Conservation (phyloP, 2,329 filamentous ascomycete species). For the Nothophaeocryptopus gaeumannii region DNA sequence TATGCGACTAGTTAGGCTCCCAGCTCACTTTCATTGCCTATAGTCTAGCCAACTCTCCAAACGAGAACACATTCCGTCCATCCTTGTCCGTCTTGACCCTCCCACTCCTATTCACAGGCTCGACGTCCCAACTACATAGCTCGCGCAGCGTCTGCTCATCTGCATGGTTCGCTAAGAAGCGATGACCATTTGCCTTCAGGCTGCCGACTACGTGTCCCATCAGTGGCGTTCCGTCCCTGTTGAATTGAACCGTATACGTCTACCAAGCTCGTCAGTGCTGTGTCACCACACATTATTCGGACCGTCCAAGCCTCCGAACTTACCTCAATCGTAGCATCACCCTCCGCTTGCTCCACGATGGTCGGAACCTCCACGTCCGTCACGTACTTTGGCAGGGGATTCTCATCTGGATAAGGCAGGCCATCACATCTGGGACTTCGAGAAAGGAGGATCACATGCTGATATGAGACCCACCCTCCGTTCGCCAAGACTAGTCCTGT, state of each 20-base stretch:
- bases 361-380: conserved; percentile 41
- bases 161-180: conserved; percentile 58
- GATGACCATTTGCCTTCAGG: conserved; percentile 44
- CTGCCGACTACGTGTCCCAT: conserved; percentile 54
- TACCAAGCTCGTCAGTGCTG: conserved; percentile 26
- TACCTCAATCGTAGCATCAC: conserved; percentile 55
- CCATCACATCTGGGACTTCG: conserved; percentile 41
- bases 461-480: conserved; percentile 63
- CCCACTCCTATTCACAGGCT: conserved; percentile 51
- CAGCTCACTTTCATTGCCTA: too few relatives aligned
- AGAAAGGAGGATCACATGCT: conserved; percentile 61
- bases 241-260: conserved; percentile 62
- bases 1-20: too few relatives aligned
- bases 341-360: conserved; percentile 46
- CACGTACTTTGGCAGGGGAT: conserved; percentile 46
- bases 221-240: conserved; percentile 49
- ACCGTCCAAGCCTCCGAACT: conserved; percentile 14
- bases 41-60: conserved; percentile 2
- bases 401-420: conserved; percentile 47
- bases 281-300: neutral
- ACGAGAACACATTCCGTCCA: conserved; percentile 41
- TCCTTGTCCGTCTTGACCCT: conserved; percentile 40
- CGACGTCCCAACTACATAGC: conserved; percentile 43
- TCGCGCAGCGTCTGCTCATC: conserved; percentile 49
- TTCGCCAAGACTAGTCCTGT: conserved; percentile 63